These are phyloP conservation scores for Phytophthora quininea DNA, from an alignment of 352 stramenopile species.

Conservation along the genomic window DNA sequence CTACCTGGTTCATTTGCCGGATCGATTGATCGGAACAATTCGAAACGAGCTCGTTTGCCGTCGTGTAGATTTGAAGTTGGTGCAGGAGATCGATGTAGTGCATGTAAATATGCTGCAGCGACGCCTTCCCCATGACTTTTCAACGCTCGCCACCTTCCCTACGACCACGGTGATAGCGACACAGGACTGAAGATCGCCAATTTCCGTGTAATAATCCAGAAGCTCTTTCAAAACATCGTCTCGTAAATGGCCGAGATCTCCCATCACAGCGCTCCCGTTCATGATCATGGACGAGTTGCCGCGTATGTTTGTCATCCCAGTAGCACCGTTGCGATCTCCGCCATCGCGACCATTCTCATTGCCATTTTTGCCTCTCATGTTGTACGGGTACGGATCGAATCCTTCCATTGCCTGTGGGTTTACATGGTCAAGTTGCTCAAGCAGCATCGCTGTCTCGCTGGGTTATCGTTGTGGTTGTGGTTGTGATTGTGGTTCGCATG, in stretches of 20 bases:
- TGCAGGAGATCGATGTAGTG: slow-evolving; percentile 91
- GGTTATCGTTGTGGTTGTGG: slow-evolving; percentile 25
- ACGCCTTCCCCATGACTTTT: slow-evolving; percentile 86
- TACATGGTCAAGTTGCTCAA: slow-evolving; percentile 86
- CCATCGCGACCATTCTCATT: slow-evolving; percentile 40
- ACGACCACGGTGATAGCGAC: slow-evolving; percentile 81
- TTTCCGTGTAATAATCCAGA: slow-evolving; percentile 87
- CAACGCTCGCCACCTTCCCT: slow-evolving; percentile 70
- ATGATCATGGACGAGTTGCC: slow-evolving; percentile 67
- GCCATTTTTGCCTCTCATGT: slow-evolving; percentile 34
- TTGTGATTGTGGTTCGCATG: slow-evolving; percentile 25
- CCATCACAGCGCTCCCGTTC: slow-evolving; percentile 78
- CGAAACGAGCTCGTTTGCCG: slow-evolving; percentile 86
- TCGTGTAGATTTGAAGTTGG: slow-evolving; percentile 87
- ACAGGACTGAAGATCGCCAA: slow-evolving; percentile 86
- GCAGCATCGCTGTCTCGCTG: slow-evolving; percentile 73
- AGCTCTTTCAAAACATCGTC: slow-evolving; percentile 85
- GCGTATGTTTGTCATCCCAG: slow-evolving; percentile 32
- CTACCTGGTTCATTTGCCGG: slow-evolving; percentile 92
- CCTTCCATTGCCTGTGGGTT: slow-evolving; percentile 89
- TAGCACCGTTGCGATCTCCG: slow-evolving; percentile 33
- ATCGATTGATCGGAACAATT: slow-evolving; percentile 87
- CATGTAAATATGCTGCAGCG: slow-evolving; percentile 92
- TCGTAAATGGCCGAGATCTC: slow-evolving; percentile 73
- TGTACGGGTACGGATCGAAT: slow-evolving; percentile 86